A percentile compares a stretch with the other conserved stretches of the same genome.
Evolutionary conservation across 148 eudicot genomes (phyloP).

Genomic region (Diospyros lotus): DNA sequence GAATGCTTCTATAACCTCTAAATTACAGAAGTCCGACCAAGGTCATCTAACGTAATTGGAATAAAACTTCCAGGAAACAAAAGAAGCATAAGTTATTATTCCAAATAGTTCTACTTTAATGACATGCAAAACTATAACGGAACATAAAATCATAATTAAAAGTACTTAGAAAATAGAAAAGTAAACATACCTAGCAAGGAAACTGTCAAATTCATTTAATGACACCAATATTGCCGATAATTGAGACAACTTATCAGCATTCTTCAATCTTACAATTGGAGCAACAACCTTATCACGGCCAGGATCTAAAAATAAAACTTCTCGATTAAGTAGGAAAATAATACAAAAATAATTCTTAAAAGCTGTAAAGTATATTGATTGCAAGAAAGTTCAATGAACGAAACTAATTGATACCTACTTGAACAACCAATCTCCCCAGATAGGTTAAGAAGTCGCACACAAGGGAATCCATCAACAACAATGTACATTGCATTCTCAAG

Average conservation of each 20-base stretch:
- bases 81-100: too few species aligned
- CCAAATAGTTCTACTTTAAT: neutral
- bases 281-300: slow-evolving; percentile 81
- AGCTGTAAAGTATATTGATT: neutral
- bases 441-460: slow-evolving; percentile 82
- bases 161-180: neutral
- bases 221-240: slow-evolving; percentile 65
- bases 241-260: slow-evolving; percentile 32
- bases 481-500: slow-evolving; percentile 85
- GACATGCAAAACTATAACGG: neutral
- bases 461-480: slow-evolving; percentile 74
- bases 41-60: neutral
- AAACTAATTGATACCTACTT: slow-evolving; percentile 48
- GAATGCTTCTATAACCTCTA: neutral
- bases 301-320: slow-evolving; percentile 51
- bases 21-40: neutral
- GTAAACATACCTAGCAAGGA: slow-evolving; percentile 48
- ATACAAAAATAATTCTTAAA: neutral
- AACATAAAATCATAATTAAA: neutral
- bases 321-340: neutral
- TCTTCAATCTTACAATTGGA: slow-evolving; percentile 59
- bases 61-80: too few species aligned
- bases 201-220: slow-evolving; percentile 49
- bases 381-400: neutral
- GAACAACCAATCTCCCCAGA: slow-evolving; percentile 97